Conservation (phyloP, 192 early-diverging fungal species). For the Coemansia sp. region DNA sequence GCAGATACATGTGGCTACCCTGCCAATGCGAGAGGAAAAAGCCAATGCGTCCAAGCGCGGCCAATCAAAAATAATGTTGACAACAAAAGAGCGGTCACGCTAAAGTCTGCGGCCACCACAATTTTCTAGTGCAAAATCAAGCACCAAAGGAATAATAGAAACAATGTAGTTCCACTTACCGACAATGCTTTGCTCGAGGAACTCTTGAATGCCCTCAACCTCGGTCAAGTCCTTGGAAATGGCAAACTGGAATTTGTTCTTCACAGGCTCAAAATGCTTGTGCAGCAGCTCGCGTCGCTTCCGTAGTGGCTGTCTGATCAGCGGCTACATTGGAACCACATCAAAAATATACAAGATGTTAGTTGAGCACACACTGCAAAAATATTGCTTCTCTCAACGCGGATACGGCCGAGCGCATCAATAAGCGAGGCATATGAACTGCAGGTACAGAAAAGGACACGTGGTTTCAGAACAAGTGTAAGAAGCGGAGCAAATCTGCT, state of each 20-base stretch:
- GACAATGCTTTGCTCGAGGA: slow-evolving; percentile 55
- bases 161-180: slow-evolving; percentile 24
- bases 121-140: neutral
- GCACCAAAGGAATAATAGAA: neutral
- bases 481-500: too few species aligned
- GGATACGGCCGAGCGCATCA: neutral
- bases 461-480: neutral
- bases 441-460: neutral
- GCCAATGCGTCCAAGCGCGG: too few species aligned
- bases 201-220: slow-evolving; percentile 94
- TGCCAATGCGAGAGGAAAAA: neutral
- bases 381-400: neutral
- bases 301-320: slow-evolving; percentile 74
- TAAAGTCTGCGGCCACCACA: neutral
- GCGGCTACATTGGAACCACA: slow-evolving; percentile 51
- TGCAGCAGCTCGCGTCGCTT: slow-evolving; percentile 73
- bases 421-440: neutral
- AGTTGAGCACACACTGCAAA: too few species aligned
- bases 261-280: slow-evolving; percentile 69
- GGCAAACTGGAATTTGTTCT: slow-evolving; percentile 90
- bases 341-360: neutral
- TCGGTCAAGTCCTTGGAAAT: slow-evolving; percentile 74
- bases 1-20: slow-evolving; percentile 5
- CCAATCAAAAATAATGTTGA: too few species aligned
- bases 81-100: neutral